phyloP scores from a whole-genome alignment of 352 stramenopile species.

The Phytophthora rubi region DNA sequence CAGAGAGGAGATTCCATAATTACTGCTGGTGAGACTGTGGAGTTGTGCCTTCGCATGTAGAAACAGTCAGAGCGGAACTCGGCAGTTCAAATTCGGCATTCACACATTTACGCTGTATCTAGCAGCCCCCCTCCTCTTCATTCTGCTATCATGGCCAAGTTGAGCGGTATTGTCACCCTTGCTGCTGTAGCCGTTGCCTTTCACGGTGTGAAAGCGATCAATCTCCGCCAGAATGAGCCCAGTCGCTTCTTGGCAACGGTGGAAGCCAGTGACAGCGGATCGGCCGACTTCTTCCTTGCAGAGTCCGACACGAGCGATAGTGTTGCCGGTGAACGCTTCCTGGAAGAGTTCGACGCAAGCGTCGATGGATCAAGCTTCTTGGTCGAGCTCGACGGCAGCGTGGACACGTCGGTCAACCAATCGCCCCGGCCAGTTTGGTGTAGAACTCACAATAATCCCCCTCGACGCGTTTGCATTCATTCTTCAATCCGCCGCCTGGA shows the following conservation, averaged over 20 bases:
- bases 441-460: no score
- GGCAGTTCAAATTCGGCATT: neutral
- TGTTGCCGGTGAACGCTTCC: constrained; percentile 2
- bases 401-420: neutral
- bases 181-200: neutral
- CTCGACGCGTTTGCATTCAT: neutral
- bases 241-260: constrained; percentile 5
- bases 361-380: constrained; percentile 5
- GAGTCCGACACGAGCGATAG: constrained; percentile 15
- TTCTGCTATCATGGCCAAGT: constrained; percentile 11
- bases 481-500: constrained; percentile 4
- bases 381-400: neutral
- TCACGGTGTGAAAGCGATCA: constrained; percentile 1
- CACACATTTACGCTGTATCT: neutral
- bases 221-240: constrained; percentile 16
- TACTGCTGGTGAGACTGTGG: neutral
- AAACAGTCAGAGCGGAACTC: neutral
- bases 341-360: constrained; percentile 1
- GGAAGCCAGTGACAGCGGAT: constrained; percentile 18
- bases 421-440: no score
- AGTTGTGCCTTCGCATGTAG: neutral
- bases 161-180: constrained; percentile 8
- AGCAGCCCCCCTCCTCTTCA: neutral
- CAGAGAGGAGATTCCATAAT: neutral
- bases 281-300: constrained; percentile 12